A percentile compares a stretch with the other conserved stretches of the same genome.
phyloP scores from a whole-genome alignment of 1,284 basidiomycete genomes.

The Melampsora abietis-canadensis region DNA sequence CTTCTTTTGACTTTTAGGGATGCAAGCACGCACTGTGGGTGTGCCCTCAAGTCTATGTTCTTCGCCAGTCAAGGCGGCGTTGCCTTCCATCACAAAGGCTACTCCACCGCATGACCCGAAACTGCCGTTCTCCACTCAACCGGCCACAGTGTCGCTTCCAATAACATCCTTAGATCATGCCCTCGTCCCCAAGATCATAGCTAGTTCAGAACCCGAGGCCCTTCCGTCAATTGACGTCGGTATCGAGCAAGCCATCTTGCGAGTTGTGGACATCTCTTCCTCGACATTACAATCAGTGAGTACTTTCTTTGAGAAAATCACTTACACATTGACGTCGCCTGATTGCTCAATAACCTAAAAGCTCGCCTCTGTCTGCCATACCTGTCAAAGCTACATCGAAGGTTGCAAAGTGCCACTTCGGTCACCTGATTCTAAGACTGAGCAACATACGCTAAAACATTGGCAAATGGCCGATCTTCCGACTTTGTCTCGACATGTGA shows the following conservation, averaged over 20 bases:
- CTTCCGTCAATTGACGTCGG: not conserved
- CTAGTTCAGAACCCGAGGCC: slow-evolving; percentile 9
- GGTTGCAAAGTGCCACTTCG: slow-evolving; percentile 13
- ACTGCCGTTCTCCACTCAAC: slow-evolving; percentile 26
- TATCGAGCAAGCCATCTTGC: slow-evolving; percentile 10
- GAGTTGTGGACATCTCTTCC: slow-evolving; percentile 15
- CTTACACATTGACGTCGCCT: not conserved
- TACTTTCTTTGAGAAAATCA: not conserved
- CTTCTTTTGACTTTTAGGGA: too few species aligned
- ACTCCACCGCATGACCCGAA: not conserved
- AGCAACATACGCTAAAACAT: slow-evolving; percentile 1
- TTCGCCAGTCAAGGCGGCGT: not conserved
- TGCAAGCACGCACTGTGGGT: too few species aligned
- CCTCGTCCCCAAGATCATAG: slow-evolving; percentile 22
- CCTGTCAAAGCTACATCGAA: slow-evolving; percentile 21
- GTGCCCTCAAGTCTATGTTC: too few species aligned
- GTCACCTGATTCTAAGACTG: not conserved
- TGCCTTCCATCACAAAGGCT: not conserved
- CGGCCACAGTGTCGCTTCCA: slow-evolving; percentile 2
- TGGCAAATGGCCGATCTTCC: slow-evolving; percentile 37
- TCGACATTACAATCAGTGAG: slow-evolving; percentile 37
- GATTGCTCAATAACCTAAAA: slow-evolving; percentile 7
- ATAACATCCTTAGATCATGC: slow-evolving; percentile 11
- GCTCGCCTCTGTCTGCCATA: slow-evolving; percentile 21
- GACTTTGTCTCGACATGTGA: slow-evolving; percentile 7